phyloP scores from a whole-genome alignment of 2,329 filamentous ascomycete genomes.

The Pyrenophora teres region DNA sequence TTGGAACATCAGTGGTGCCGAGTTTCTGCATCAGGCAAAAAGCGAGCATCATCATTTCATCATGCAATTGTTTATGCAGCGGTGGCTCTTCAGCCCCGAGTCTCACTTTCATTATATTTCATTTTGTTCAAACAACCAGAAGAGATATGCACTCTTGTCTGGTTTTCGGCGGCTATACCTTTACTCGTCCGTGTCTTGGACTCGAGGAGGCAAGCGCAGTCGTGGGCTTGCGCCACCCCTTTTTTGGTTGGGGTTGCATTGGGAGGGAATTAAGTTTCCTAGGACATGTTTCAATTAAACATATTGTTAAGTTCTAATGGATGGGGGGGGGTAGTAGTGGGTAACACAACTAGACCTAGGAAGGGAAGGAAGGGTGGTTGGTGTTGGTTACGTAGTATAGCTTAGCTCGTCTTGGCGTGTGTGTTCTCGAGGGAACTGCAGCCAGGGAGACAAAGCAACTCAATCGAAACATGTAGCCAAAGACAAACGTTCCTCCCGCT shows the following conservation, averaged over 20 bases:
- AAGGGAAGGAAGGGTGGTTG: constrained; percentile 21
- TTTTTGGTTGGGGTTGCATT: constrained; percentile 1
- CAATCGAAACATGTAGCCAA: constrained; percentile 8
- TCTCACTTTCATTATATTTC: constrained; percentile 19
- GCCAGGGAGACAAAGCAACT: not conserved
- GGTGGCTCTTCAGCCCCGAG: constrained; percentile 41
- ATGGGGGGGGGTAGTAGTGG: not conserved
- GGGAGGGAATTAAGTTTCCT: constrained; percentile 10
- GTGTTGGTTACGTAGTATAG: constrained; percentile 14
- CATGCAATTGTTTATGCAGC: constrained; percentile 29
- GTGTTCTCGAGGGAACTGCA: constrained; percentile 7
- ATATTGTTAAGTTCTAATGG: constrained; percentile 26
- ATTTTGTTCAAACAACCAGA: constrained; percentile 28
- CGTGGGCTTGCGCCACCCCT: constrained; percentile 27
- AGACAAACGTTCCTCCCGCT: not conserved
- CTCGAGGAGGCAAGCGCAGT: constrained; percentile 38
- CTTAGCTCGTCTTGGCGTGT: constrained; percentile 4
- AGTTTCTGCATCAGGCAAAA: constrained; percentile 17
- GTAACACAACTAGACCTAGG: constrained; percentile 12
- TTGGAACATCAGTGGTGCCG: constrained; percentile 9
- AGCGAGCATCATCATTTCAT: constrained; percentile 28
- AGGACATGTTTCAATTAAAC: constrained; percentile 24
- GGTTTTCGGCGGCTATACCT: constrained; percentile 40
- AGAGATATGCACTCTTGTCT: constrained; percentile 27
- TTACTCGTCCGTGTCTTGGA: constrained; percentile 27